A percentile compares a stretch with the other conserved stretches of the same genome.
Evolutionary conservation across 352 stramenopile genomes (phyloP).

Genomic region (Phytophthora macrochlamydospora): DNA sequence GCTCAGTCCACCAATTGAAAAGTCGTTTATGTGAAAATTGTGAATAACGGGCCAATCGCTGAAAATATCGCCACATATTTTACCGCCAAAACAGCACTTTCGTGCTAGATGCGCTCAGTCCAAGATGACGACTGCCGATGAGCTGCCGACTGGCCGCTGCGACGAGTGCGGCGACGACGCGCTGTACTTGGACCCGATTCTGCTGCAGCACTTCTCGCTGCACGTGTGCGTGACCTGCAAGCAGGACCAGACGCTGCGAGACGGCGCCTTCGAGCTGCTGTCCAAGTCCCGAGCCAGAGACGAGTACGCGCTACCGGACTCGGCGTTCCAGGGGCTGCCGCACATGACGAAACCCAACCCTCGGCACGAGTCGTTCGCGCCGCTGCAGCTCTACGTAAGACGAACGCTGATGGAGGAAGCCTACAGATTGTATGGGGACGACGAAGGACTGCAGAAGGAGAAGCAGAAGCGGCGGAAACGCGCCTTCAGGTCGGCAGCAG

Average conservation of each 20-base stretch:
- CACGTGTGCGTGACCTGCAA: constrained; percentile 68
- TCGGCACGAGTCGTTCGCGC: constrained; percentile 66
- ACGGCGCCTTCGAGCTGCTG: constrained; percentile 64
- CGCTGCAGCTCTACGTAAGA: constrained; percentile 68
- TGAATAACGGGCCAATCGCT: too few relatives aligned
- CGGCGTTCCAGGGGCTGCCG: constrained; percentile 53
- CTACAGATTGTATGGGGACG: constrained; percentile 49
- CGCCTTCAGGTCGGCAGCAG: constrained; percentile 54
- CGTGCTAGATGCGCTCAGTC: not conserved
- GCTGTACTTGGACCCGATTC: constrained; percentile 50
- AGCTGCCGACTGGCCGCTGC: constrained; percentile 45
- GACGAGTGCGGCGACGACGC: constrained; percentile 55
- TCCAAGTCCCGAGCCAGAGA: constrained; percentile 58
- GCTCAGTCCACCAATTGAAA: constrained; percentile 17
- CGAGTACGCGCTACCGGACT: constrained; percentile 70
- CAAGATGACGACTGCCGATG: constrained; percentile 2
- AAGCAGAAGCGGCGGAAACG: constrained; percentile 50
- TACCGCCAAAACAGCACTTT: not conserved
- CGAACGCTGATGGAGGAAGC: constrained; percentile 59
- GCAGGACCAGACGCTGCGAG: constrained; percentile 55
- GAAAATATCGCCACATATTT: too few relatives aligned
- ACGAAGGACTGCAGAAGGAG: constrained; percentile 48
- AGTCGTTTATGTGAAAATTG: not conserved
- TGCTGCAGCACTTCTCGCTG: constrained; percentile 60
- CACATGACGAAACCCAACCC: constrained; percentile 67